Evolutionary conservation across 352 stramenopile genomes (phyloP).

Genomic region (Aphanomyces stellatus): DNA sequence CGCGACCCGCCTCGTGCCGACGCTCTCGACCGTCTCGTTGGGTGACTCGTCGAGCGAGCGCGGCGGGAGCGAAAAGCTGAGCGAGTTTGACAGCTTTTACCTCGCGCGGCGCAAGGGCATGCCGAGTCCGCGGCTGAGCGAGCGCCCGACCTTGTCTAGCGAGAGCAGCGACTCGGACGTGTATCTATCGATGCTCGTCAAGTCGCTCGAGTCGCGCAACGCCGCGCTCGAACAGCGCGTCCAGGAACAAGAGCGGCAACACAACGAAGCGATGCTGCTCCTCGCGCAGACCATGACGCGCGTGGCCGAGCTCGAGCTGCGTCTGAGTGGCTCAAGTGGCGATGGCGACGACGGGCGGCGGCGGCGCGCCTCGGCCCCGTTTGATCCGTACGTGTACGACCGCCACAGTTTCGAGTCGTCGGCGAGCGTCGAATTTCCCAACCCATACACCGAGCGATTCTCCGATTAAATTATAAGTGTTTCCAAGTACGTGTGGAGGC

Average conservation of each 20-base stretch:
- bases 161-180: not conserved
- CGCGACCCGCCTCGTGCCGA: no score
- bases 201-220: conserved; percentile 63
- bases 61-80: not conserved
- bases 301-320: conserved; percentile 66
- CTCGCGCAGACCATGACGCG: conserved; percentile 80
- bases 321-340: not conserved
- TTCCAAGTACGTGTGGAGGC: conserved; percentile 17
- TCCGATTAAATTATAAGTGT: not conserved
- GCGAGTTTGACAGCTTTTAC: no score
- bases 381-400: not conserved
- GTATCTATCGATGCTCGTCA: conserved; percentile 20
- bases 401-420: conserved; percentile 6
- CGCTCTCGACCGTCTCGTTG: not conserved
- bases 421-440: conserved; percentile 6
- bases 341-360: not conserved
- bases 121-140: not conserved
- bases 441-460: conserved; percentile 19
- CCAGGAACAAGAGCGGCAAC: conserved; percentile 72
- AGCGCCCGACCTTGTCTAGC: not conserved
- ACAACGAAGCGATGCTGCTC: conserved; percentile 79
- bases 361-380: not conserved
- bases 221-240: conserved; percentile 57
- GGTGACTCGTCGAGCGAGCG: not conserved
- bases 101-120: no score